Evolutionary conservation across 2,329 filamentous ascomycete genomes (phyloP).

Genomic region (Xylariales sp.): DNA sequence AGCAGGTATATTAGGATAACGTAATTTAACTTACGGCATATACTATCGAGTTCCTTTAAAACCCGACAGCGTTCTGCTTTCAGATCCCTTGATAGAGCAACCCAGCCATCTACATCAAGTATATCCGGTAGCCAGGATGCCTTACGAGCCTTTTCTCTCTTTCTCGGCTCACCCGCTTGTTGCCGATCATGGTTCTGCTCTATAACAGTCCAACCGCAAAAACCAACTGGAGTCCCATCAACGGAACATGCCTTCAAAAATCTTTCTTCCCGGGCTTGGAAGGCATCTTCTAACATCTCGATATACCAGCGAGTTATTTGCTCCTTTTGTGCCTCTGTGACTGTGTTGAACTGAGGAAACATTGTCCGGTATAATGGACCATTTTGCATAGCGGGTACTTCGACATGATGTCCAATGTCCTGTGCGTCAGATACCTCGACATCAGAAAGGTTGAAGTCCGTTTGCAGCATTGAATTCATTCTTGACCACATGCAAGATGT

Average conservation of each 20-base stretch:
- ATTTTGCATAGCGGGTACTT: conserved; percentile 37
- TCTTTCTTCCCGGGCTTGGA: conserved; percentile 28
- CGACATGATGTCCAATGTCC: conserved; percentile 30
- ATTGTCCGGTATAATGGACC: conserved; percentile 37
- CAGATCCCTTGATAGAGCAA: conserved; percentile 32
- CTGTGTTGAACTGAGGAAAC: conserved; percentile 36
- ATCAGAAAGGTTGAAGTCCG: conserved; percentile 33
- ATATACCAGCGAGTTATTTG: conserved; percentile 38
- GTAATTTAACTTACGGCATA: conserved; percentile 37
- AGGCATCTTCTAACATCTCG: conserved; percentile 38
- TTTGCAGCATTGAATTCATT: conserved; percentile 34
- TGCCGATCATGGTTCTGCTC: conserved; percentile 28
- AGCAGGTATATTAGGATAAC: conserved; percentile 29
- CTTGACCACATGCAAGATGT: conserved; percentile 28
- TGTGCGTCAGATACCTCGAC: conserved; percentile 34
- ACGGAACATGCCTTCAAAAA: conserved; percentile 36
- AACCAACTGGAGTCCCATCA: conserved; percentile 35
- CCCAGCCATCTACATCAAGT: conserved; percentile 36
- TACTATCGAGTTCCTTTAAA: conserved; percentile 34
- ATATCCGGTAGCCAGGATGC: conserved; percentile 30
- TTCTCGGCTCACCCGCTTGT: conserved; percentile 26
- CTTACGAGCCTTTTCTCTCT: conserved; percentile 31
- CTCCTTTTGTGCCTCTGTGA: conserved; percentile 34
- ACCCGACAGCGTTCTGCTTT: conserved; percentile 33
- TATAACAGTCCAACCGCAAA: conserved; percentile 40